Evolutionary conservation across 2,329 filamentous ascomycete genomes (phyloP).

Genomic region (Macrophomina pseudophaseolina): DNA sequence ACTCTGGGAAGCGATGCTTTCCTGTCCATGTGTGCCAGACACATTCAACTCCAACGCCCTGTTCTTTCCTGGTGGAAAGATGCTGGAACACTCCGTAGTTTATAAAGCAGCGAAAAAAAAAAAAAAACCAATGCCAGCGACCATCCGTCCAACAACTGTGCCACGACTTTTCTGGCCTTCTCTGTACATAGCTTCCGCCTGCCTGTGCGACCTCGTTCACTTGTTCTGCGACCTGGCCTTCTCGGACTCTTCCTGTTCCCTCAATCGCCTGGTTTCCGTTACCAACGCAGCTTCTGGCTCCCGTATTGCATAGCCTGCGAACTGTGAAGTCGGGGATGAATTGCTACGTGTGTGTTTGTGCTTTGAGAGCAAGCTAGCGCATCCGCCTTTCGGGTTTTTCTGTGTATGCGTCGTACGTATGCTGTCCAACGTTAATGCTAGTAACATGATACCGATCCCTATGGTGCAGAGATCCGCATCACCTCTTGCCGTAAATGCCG

Average conservation of each 20-base stretch:
- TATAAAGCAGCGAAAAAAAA: slow-evolving; percentile 19
- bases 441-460: slow-evolving; percentile 9
- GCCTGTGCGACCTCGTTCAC: not conserved
- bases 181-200: slow-evolving; percentile 17
- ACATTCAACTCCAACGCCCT: not conserved
- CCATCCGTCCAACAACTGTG: not conserved
- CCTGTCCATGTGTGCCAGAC: slow-evolving; percentile 21
- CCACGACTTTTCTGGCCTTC: slow-evolving; percentile 10
- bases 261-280: not conserved
- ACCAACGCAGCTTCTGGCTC: slow-evolving; percentile 2
- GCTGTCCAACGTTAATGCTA: slow-evolving; percentile 9
- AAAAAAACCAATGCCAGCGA: slow-evolving; percentile 16
- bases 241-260: not conserved
- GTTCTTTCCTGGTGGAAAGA: slow-evolving; percentile 23
- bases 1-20: slow-evolving; percentile 18
- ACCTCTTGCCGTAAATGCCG: not conserved
- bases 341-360: not conserved
- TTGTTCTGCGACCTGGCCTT: slow-evolving; percentile 1
- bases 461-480: not conserved
- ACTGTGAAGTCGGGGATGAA: slow-evolving; percentile 5
- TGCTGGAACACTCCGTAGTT: slow-evolving; percentile 20
- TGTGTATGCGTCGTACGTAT: slow-evolving; percentile 13
- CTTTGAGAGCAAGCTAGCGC: slow-evolving; percentile 1
- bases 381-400: slow-evolving; percentile 14
- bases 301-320: not conserved